Evolutionary conservation across 331 rosid genomes (phyloP).

Genomic region (Stylosanthes scabra): DNA sequence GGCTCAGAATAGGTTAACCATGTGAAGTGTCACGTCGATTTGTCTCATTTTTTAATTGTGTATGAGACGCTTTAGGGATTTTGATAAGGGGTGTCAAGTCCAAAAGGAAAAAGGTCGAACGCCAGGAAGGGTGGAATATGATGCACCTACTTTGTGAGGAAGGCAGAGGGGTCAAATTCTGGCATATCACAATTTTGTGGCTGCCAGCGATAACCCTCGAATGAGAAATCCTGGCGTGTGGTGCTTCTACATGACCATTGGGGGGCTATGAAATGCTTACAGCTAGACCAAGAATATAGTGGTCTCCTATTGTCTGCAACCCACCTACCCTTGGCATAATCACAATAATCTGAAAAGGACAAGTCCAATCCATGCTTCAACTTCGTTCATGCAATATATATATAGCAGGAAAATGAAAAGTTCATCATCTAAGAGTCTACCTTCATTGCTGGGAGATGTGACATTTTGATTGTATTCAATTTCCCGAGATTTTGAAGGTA

Average conservation of each 20-base stretch:
- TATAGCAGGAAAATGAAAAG: not conserved
- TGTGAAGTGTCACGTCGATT: no score
- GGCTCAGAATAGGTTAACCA: no score
- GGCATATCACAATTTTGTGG: slow-evolving; percentile 78
- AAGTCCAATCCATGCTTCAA: slow-evolving; percentile 12
- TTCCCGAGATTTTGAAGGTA: slow-evolving; percentile 44
- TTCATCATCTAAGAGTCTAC: slow-evolving; percentile 35
- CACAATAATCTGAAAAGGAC: slow-evolving; percentile 67
- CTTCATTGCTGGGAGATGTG: slow-evolving; percentile 50
- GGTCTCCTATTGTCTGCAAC: slow-evolving; percentile 71
- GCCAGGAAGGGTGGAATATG: no score
- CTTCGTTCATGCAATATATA: no score
- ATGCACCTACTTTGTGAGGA: slow-evolving; percentile 16
- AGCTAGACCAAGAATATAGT: slow-evolving; percentile 77
- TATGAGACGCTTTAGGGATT: no score
- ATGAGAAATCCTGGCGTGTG: slow-evolving; percentile 72
- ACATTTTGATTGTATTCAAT: slow-evolving; percentile 34
- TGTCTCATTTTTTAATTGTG: no score
- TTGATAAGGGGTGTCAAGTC: no score
- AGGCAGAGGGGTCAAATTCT: slow-evolving; percentile 66
- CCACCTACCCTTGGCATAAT: slow-evolving; percentile 94
- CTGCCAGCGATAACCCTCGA: slow-evolving; percentile 85
- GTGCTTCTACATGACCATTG: slow-evolving; percentile 90
- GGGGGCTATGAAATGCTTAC: slow-evolving; percentile 84
- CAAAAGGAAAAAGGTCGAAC: no score